These are phyloP conservation scores for Aspergillus hancockii DNA, from an alignment of 495 filamentous ascomycete genomes.

Conservation along the genomic window DNA sequence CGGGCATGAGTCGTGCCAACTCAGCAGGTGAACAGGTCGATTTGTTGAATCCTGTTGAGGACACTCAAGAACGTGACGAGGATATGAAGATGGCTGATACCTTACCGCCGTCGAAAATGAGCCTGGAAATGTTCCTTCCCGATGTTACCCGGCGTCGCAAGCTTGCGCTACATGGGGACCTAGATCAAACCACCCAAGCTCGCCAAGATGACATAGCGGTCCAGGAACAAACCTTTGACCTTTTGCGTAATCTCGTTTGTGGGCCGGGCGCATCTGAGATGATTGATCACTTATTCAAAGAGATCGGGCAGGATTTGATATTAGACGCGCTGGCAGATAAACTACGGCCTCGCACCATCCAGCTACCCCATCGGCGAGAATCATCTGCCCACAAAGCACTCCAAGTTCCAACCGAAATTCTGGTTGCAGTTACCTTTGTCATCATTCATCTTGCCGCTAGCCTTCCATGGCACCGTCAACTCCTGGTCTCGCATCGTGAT, in stretches of 20 bases:
- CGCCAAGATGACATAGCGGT: constrained; percentile 78
- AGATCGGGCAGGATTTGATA: constrained; percentile 71
- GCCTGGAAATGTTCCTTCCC: constrained; percentile 43
- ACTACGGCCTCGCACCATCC: constrained; percentile 56
- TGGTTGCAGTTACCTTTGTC: constrained; percentile 71
- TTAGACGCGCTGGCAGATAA: constrained; percentile 77
- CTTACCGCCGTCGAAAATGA: constrained; percentile 43
- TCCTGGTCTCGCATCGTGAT: constrained; percentile 65
- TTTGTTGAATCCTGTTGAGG: constrained; percentile 60
- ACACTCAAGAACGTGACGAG: constrained; percentile 61
- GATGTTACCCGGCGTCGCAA: constrained; percentile 45
- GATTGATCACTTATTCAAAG: constrained; percentile 78
- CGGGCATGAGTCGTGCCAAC: constrained; percentile 63
- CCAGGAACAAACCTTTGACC: constrained; percentile 86
- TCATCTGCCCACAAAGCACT: constrained; percentile 28
- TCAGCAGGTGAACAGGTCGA: constrained; percentile 66
- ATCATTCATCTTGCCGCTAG: constrained; percentile 86
- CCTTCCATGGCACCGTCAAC: constrained; percentile 69
- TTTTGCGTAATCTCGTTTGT: constrained; percentile 86
- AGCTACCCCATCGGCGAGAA: constrained; percentile 41
- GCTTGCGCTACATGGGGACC: constrained; percentile 49
- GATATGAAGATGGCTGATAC: constrained; percentile 64
- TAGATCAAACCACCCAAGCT: constrained; percentile 51
- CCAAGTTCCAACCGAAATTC: constrained; percentile 66
- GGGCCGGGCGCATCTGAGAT: constrained; percentile 68